These are phyloP conservation scores for Pythium utonaiense DNA, from an alignment of 352 stramenopile species.

Conservation along the genomic window DNA sequence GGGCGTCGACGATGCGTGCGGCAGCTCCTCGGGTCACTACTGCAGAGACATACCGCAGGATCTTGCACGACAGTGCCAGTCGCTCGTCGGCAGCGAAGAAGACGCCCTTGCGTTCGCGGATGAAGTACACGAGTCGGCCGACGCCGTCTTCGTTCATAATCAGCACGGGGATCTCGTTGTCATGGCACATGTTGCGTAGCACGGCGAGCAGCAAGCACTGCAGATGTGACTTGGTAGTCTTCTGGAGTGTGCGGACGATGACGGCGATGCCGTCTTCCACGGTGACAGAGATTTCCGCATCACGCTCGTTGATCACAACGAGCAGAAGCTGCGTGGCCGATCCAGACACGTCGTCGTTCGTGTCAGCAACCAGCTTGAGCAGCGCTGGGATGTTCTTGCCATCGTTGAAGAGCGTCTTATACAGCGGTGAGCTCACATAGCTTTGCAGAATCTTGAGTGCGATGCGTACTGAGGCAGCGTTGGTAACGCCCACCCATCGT, in stretches of 20 bases:
- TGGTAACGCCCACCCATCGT: slow-evolving; percentile 40
- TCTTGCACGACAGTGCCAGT: slow-evolving; percentile 36
- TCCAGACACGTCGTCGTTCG: slow-evolving; percentile 36
- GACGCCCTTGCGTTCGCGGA: slow-evolving; percentile 34
- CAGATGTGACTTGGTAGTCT: slow-evolving; percentile 28
- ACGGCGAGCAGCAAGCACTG: slow-evolving; percentile 49
- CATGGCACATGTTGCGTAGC: slow-evolving; percentile 47
- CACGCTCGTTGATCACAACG: slow-evolving; percentile 32
- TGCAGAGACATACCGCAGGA: slow-evolving; percentile 42
- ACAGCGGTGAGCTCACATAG: slow-evolving; percentile 30
- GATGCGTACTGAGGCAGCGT: slow-evolving; percentile 32
- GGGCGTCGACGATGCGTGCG: slow-evolving; percentile 34
- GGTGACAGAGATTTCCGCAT: slow-evolving; percentile 61
- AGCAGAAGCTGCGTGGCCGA: slow-evolving; percentile 47
- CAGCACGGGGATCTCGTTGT: slow-evolving; percentile 67
- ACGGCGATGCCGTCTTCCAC: slow-evolving; percentile 70
- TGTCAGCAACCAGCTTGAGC: slow-evolving; percentile 34
- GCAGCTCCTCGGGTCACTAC: slow-evolving; percentile 22
- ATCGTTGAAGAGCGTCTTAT: slow-evolving; percentile 45
- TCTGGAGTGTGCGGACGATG: slow-evolving; percentile 42
- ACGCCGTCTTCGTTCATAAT: slow-evolving; percentile 44
- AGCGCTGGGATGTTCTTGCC: slow-evolving; percentile 50
- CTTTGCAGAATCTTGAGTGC: slow-evolving; percentile 53
- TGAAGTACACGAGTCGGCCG: slow-evolving; percentile 37
- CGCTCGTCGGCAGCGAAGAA: slow-evolving; percentile 31